Conservation (phyloP, 1,284 basidiomycete species). For the Ganoderma boninense region DNA sequence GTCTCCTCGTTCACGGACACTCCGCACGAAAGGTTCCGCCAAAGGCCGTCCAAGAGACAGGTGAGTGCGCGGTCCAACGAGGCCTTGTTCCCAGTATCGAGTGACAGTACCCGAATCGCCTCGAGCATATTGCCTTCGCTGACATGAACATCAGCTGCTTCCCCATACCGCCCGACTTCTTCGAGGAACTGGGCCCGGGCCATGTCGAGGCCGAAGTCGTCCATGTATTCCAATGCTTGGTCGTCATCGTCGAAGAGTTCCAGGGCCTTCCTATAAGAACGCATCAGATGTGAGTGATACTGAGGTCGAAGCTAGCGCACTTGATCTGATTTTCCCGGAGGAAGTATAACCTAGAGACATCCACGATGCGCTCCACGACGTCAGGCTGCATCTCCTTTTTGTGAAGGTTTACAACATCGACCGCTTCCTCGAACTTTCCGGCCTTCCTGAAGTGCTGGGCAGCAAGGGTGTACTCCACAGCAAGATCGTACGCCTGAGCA, state of each 20-base stretch:
- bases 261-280: conserved; percentile 51
- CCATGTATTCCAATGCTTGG: conserved; percentile 64
- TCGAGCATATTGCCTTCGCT: conserved; percentile 56
- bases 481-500: conserved; percentile 53
- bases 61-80: conserved; percentile 33
- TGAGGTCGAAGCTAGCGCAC: conserved; percentile 45
- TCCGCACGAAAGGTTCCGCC: conserved; percentile 40
- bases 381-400: conserved; percentile 42
- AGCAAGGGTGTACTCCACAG: conserved; percentile 53
- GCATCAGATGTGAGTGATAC: too few species aligned
- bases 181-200: conserved; percentile 61
- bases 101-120: conserved; percentile 57
- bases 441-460: conserved; percentile 57
- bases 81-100: conserved; percentile 37
- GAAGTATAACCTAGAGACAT: conserved; percentile 61
- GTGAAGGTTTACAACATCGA: conserved; percentile 52
- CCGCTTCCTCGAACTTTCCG: conserved; percentile 62
- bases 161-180: conserved; percentile 49
- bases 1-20: conserved; percentile 23
- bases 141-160: conserved; percentile 66
- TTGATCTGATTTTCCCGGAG: conserved; percentile 52
- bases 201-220: conserved; percentile 61
- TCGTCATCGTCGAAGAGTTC: conserved; percentile 60
- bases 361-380: conserved; percentile 51
- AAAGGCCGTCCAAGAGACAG: conserved; percentile 39